Conservation (phyloP, 1,284 basidiomycete genomes). For the Mycosarcoma maydis region DNA sequence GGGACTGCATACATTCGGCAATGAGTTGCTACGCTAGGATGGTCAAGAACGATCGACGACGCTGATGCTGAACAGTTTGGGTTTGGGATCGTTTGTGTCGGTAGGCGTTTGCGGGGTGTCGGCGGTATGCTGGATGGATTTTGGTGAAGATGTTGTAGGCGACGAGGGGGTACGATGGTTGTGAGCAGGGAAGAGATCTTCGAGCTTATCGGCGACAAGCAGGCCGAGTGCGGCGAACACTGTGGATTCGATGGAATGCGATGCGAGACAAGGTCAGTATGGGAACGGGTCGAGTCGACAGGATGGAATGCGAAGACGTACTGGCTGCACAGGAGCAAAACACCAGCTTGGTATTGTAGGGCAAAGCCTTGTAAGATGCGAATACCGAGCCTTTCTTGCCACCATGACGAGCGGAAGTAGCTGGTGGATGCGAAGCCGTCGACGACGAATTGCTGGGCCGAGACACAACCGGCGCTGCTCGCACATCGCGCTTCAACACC, state of each 20-base stretch:
- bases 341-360: slow-evolving; percentile 33
- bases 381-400: slow-evolving; percentile 18
- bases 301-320: slow-evolving; percentile 3
- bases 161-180: slow-evolving; percentile 13
- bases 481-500: slow-evolving; percentile 15
- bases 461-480: slow-evolving; percentile 1
- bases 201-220: slow-evolving; percentile 32
- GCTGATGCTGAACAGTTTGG: slow-evolving; percentile 25
- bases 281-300: neutral
- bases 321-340: slow-evolving; percentile 37
- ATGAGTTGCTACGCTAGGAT: neutral
- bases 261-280: neutral
- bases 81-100: no score
- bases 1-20: no score
- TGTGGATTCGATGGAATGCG: neutral
- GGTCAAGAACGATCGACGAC: slow-evolving; percentile 31
- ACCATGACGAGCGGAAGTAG: neutral
- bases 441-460: neutral
- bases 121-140: no score
- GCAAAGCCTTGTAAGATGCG: slow-evolving; percentile 13
- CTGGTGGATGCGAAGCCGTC: neutral
- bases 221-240: slow-evolving; percentile 28
- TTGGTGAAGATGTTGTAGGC: no score
- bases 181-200: slow-evolving; percentile 37
- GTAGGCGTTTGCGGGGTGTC: no score